Conservation (phyloP, 2,329 filamentous ascomycete genomes). For the Fusarium sp. region DNA sequence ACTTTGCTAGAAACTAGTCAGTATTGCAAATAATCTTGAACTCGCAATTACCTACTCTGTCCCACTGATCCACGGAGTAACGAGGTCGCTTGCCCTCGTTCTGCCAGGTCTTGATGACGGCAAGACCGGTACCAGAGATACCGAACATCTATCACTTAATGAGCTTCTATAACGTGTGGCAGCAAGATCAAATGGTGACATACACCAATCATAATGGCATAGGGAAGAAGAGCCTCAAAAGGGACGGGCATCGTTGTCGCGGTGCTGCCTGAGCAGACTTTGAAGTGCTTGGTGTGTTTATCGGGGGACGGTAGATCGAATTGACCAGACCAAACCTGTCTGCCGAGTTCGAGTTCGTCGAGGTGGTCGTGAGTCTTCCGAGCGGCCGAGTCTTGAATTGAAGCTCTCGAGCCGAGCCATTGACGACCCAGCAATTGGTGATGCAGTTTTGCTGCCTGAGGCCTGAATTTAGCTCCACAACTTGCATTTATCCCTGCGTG, state of each 20-base stretch:
- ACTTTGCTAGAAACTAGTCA: conserved; percentile 67
- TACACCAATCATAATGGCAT: conserved; percentile 74
- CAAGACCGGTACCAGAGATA: conserved; percentile 69
- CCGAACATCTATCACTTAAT: conserved; percentile 70
- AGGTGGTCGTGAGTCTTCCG: conserved; percentile 31
- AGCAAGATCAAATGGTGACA: conserved; percentile 48
- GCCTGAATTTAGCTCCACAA: conserved; percentile 18
- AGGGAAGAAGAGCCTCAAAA: conserved; percentile 74
- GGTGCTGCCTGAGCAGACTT: conserved; percentile 53
- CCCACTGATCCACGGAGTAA: conserved; percentile 73
- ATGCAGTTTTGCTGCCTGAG: conserved; percentile 47
- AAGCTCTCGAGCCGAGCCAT: conserved; percentile 49
- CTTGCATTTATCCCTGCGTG: conserved; percentile 36
- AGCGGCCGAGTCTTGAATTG: conserved; percentile 42
- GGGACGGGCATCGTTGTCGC: conserved; percentile 68
- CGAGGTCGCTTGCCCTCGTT: conserved; percentile 73
- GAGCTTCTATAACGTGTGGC: conserved; percentile 35
- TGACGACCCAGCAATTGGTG: conserved; percentile 49
- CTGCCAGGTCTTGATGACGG: conserved; percentile 67
- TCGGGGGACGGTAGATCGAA: conserved; percentile 33
- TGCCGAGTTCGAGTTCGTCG: conserved; percentile 28
- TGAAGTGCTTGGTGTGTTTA: conserved; percentile 18
- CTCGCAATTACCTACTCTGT: conserved; percentile 62
- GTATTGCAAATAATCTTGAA: conserved; percentile 26
- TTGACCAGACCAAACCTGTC: conserved; percentile 45